phyloP scores from a whole-genome alignment of 1,139 yeast species.

The Kodamaea derodonti region DNA sequence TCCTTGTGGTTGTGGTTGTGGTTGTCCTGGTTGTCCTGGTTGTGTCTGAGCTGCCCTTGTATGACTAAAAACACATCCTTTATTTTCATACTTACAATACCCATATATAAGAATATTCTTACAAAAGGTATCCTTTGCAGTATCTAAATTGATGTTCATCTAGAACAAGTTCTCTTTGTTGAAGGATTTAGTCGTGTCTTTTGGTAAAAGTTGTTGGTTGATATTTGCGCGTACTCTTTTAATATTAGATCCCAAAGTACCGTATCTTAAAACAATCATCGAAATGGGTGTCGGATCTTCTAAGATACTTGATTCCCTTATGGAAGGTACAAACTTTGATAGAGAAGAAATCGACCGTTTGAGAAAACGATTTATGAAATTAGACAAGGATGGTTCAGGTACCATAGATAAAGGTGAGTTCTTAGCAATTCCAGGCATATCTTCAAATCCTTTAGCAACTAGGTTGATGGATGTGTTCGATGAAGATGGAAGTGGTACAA shows the following conservation, averaged over 20 bases:
- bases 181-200: no score
- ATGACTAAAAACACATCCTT: constrained; percentile 85
- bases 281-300: constrained; percentile 69
- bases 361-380: constrained; percentile 88
- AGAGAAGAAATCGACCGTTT: constrained; percentile 89
- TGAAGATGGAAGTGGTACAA: constrained; percentile 87
- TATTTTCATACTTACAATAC: constrained; percentile 82
- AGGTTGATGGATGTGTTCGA: constrained; percentile 94
- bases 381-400: constrained; percentile 91
- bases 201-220: no score
- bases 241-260: no score
- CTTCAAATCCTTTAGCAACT: constrained; percentile 83
- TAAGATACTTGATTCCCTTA: constrained; percentile 59
- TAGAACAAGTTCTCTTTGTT: no score
- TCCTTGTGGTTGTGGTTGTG: not conserved
- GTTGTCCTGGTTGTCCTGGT: constrained; percentile 9
- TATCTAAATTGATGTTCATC: constrained; percentile 44
- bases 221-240: no score
- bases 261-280: no score
- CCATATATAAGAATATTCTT: constrained; percentile 85
- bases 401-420: constrained; percentile 89
- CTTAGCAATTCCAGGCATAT: constrained; percentile 87
- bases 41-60: constrained; percentile 15
- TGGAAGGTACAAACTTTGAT: constrained; percentile 80
- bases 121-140: constrained; percentile 79